Evolutionary conservation across 2,329 filamentous ascomycete species (phyloP).

Genomic region (Macrophomina tecta): DNA sequence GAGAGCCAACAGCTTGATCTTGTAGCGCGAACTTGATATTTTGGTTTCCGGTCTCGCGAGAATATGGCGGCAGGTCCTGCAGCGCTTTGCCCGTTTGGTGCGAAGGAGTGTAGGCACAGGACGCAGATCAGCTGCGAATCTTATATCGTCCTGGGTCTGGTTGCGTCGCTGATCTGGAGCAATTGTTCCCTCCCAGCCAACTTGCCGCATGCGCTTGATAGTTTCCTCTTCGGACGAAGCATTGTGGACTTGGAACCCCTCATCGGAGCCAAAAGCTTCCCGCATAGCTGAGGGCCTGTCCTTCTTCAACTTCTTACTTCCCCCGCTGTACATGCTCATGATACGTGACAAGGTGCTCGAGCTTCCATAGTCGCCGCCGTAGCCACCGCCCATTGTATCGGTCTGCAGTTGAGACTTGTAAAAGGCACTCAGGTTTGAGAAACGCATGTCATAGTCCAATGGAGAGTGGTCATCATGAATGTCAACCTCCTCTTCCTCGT

Average conservation of each 20-base stretch:
- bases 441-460: constrained; percentile 70
- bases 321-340: constrained; percentile 82
- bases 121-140: constrained; percentile 75
- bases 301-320: constrained; percentile 62
- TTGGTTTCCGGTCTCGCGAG: constrained; percentile 94
- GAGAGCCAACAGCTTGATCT: constrained; percentile 83
- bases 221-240: constrained; percentile 65
- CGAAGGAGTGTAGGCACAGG: constrained; percentile 83
- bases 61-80: constrained; percentile 90
- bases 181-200: constrained; percentile 71
- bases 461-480: constrained; percentile 30
- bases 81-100: constrained; percentile 93
- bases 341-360: constrained; percentile 84
- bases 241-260: constrained; percentile 71
- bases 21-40: constrained; percentile 85
- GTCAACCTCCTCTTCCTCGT: constrained; percentile 29
- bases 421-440: constrained; percentile 76
- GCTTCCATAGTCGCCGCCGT: constrained; percentile 57
- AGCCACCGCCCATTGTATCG: constrained; percentile 57
- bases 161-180: constrained; percentile 59
- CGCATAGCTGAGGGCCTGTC: constrained; percentile 76
- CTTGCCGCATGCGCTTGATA: constrained; percentile 60
- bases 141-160: constrained; percentile 58
- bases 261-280: constrained; percentile 72
- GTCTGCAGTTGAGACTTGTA: constrained; percentile 77